Evolutionary conservation across 1,139 yeast species (phyloP), one percentile per base, ranked within the genome.

Genomic region (Blastobotrys buckinghamii): DNA sequence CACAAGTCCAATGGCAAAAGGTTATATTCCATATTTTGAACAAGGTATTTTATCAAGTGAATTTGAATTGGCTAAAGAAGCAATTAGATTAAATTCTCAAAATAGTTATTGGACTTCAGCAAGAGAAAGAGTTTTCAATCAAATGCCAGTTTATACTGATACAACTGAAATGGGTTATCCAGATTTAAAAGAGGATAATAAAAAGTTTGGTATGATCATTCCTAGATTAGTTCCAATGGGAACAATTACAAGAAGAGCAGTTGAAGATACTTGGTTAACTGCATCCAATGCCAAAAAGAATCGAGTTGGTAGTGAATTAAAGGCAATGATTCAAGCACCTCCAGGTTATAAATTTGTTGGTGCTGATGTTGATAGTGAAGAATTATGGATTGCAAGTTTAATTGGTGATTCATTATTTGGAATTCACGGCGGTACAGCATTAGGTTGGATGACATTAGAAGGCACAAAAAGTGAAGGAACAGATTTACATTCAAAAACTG

Each of bases 381-480:
- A 94, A 62, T 73, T 94, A 44, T 94, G 99, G 99, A 92, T 94
- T 57, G 98, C 98, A 0, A 85, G 97, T 26, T 71, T 94, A 36
- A 82, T 92, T 44, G 97, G 98, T 1, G 99, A 94, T 65, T 82
- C 97, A 0, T 78, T 83, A 49, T 87, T 92, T 65, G 80, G 83
- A 45, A 71, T 86, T 37, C 99, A 94, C 64, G 99, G 98, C 2
- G 95, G 95, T 15, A 88, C 98, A 0, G 96, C 97, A 0, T 75
- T 94, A 48, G 97, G 98, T 0, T 94, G 98, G 98, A 94, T 94
- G 99, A 90, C 97, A 1, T 73, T 94, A 48, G 99, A 94, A 71
- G 99, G 99, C 16, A 83, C 92, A 20, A 94, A 94, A 66, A 73
- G 71, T 50, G 92, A 85, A 51, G 94, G 90, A 10, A 94, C 98